phyloP scores from a whole-genome alignment of 805 yeast genomes.

The Pichia eremophila region DNA sequence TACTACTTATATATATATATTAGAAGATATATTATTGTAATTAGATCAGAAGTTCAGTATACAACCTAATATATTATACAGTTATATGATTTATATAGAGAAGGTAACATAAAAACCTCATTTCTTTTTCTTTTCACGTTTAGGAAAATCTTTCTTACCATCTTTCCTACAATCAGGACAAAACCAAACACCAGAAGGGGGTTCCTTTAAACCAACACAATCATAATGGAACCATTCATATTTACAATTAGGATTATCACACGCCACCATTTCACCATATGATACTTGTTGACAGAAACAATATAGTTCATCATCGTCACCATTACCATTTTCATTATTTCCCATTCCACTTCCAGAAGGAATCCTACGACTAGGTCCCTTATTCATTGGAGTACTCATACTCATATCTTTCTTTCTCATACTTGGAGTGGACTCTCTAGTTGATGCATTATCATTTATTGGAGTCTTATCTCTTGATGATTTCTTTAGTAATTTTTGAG shows the following conservation, averaged over 20 bases:
- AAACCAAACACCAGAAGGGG: conserved; percentile 94
- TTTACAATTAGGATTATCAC: conserved; percentile 52
- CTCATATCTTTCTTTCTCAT: conserved; percentile 16
- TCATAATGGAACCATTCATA: conserved; percentile 58
- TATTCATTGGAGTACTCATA: conserved; percentile 11
- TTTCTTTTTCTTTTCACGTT: conserved; percentile 4
- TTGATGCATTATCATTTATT: background rate
- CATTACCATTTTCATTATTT: conserved; percentile 20
- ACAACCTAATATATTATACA: too few species aligned
- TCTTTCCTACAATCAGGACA: conserved; percentile 72
- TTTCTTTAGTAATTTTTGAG: conserved; percentile 2
- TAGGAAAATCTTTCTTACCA: background rate
- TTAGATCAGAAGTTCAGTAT: too few species aligned
- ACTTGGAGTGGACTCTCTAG: conserved; percentile 4
- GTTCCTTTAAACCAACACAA: conserved; percentile 87
- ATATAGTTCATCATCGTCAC: conserved; percentile 62
- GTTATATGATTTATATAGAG: too few species aligned
- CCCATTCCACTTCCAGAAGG: background rate
- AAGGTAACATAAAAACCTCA: background rate
- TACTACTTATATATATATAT: too few species aligned
- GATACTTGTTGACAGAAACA: conserved; percentile 93
- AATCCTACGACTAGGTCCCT: conserved; percentile 7
- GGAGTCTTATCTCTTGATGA: conserved; percentile 9
- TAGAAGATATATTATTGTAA: too few species aligned
- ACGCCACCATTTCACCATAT: conserved; percentile 59